These are phyloP conservation scores for Omphalotus guepiniiformis DNA, from an alignment of 768 basidiomycete genomes.

Conservation along the genomic window DNA sequence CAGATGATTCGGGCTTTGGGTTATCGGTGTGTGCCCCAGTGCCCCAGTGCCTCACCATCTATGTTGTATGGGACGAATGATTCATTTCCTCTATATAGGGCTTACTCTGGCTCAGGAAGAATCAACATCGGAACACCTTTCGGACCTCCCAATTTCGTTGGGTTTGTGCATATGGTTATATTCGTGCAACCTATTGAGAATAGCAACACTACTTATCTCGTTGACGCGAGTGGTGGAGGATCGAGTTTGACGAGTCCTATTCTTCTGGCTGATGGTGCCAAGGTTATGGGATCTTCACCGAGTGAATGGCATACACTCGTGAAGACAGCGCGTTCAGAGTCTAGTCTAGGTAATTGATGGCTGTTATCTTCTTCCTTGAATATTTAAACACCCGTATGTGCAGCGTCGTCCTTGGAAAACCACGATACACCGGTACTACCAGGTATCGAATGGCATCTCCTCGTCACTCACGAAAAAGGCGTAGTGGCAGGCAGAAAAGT, in stretches of 20 bases:
- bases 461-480: constrained; percentile 8
- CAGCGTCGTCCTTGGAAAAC: not conserved
- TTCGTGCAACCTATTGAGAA: constrained; percentile 18
- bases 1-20: constrained; percentile 26
- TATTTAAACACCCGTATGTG: not conserved
- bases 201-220: constrained; percentile 17
- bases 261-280: constrained; percentile 12
- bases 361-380: not conserved
- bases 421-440: constrained; percentile 1
- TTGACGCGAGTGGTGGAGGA: constrained; percentile 15
- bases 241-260: constrained; percentile 15
- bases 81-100: too few relatives aligned
- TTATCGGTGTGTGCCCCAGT: constrained; percentile 18
- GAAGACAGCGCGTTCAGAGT: constrained; percentile 12
- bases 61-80: not conserved
- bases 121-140: constrained; percentile 14
- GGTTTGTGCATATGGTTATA: constrained; percentile 18
- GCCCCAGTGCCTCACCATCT: not conserved
- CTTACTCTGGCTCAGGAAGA: constrained; percentile 14
- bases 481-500: too few relatives aligned
- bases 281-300: constrained; percentile 15
- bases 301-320: constrained; percentile 14
- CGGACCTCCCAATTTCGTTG: constrained; percentile 8
- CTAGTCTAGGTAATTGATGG: constrained; percentile 13
- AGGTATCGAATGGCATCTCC: constrained; percentile 19